Conservation (phyloP, 768 basidiomycete species). For the Lepiota brunneoincarnata region DNA sequence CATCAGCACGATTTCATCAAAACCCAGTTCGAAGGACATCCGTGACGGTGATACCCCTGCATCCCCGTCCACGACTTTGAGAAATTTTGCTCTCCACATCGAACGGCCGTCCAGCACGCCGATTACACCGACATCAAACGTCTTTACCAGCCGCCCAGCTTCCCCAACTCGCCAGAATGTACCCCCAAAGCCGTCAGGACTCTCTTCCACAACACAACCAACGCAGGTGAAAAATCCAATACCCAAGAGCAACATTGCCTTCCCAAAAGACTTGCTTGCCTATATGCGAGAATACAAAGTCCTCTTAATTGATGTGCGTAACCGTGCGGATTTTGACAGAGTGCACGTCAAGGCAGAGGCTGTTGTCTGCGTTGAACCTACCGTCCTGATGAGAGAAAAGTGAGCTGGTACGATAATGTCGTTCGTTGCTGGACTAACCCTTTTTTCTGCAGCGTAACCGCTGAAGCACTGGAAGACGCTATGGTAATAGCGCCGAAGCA, state of each 20-base stretch:
- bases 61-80: conserved; percentile 28
- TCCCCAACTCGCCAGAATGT: conserved; percentile 42
- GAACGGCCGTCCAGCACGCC: conserved; percentile 72
- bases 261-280: conserved; percentile 54
- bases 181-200: conserved; percentile 29
- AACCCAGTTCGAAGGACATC: conserved; percentile 18
- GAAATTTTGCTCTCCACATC: conserved; percentile 39
- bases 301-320: conserved; percentile 81
- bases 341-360: conserved; percentile 70
- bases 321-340: conserved; percentile 69
- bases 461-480: conserved; percentile 67
- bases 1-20: conserved; percentile 25
- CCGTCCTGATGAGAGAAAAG: conserved; percentile 66
- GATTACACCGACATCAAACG: conserved; percentile 52
- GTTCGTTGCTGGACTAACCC: conserved; percentile 6
- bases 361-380: conserved; percentile 84
- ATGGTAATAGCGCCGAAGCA: conserved; percentile 66
- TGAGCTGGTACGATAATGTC: conserved; percentile 31
- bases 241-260: conserved; percentile 58
- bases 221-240: conserved; percentile 33
- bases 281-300: conserved; percentile 61
- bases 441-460: conserved; percentile 50
- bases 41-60: conserved; percentile 25
- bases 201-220: conserved; percentile 35
- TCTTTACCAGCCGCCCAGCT: conserved; percentile 60